Conservation (phyloP, 2,329 filamentous ascomycete genomes). For the Colletotrichum sp. region DNA sequence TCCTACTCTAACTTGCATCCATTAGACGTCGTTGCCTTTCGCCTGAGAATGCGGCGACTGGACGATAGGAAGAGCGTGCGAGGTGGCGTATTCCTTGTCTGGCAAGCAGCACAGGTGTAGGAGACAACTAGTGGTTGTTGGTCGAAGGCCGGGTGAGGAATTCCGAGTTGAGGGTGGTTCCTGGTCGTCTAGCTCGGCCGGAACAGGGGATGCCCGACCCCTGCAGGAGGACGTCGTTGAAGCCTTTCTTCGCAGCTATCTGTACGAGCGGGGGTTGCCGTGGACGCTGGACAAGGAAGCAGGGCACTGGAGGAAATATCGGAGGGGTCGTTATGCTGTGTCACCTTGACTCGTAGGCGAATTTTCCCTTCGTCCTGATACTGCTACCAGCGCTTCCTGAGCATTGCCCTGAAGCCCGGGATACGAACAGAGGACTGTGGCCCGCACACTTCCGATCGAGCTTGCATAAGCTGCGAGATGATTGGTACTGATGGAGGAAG, state of each 20-base stretch:
- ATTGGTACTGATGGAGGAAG: not conserved
- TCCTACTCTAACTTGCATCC: not conserved
- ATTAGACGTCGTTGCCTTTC: not conserved
- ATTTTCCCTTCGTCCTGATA: not conserved
- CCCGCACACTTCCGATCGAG: not conserved
- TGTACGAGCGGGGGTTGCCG: not conserved
- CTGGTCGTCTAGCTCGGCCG: not conserved
- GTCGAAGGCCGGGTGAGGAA: not conserved
- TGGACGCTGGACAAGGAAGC: not conserved
- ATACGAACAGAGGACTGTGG: not conserved
- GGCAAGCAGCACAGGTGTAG: not conserved
- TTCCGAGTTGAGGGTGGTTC: not conserved
- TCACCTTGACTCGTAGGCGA: not conserved
- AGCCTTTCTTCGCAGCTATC: not conserved
- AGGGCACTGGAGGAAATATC: not conserved
- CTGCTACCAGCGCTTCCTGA: not conserved
- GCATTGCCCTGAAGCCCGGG: not conserved
- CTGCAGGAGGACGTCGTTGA: not conserved
- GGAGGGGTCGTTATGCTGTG: not conserved
- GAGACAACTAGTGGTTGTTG: not conserved
- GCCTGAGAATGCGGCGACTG: not conserved
- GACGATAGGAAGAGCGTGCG: not conserved
- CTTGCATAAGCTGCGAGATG: not conserved
- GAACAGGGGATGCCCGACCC: conserved; percentile 1
- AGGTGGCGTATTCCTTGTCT: not conserved